Percentiles rank a stretch among this genome's conserved stretches.
Evolutionary conservation across 1,284 basidiomycete genomes (phyloP).

Genomic region (Neolentinus lepideus): DNA sequence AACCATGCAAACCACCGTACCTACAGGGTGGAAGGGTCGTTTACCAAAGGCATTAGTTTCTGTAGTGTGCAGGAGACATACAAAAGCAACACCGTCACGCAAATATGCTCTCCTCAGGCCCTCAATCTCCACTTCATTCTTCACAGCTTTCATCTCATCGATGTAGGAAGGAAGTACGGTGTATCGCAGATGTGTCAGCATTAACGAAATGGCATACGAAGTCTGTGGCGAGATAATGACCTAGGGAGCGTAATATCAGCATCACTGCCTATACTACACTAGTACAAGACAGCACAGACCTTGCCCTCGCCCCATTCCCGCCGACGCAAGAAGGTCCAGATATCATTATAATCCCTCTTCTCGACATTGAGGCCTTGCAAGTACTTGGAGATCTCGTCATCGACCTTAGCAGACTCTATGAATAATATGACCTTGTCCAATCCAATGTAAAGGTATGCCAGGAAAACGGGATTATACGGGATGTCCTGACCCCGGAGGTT

Average conservation of each 20-base stretch:
- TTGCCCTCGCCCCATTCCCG: conserved; percentile 74
- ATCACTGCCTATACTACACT: neutral
- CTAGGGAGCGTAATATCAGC: conserved; percentile 20
- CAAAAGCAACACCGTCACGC: conserved; percentile 89
- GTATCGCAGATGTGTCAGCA: conserved; percentile 74
- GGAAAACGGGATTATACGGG: conserved; percentile 84
- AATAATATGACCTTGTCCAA: conserved; percentile 58
- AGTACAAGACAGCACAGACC: conserved; percentile 25
- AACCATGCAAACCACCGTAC: conserved; percentile 87
- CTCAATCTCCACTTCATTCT: conserved; percentile 82
- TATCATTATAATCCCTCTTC: conserved; percentile 65
- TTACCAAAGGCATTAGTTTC: no score
- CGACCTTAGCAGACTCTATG: conserved; percentile 57
- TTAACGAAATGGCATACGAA: conserved; percentile 73
- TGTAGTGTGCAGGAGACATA: no score
- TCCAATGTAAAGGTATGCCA: conserved; percentile 75
- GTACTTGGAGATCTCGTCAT: conserved; percentile 46
- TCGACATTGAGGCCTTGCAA: conserved; percentile 53
- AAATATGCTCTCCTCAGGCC: conserved; percentile 83
- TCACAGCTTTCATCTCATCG: conserved; percentile 81
- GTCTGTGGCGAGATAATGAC: conserved; percentile 65
- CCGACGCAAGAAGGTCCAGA: conserved; percentile 72
- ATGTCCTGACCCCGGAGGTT: conserved; percentile 86
- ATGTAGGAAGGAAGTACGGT: conserved; percentile 60
- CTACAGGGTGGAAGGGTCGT: conserved; percentile 22